Evolutionary conservation across 2,329 filamentous ascomycete species (phyloP), one percentile per base, ranked within the genome.

Genomic region (Colletotrichum lupini): DNA sequence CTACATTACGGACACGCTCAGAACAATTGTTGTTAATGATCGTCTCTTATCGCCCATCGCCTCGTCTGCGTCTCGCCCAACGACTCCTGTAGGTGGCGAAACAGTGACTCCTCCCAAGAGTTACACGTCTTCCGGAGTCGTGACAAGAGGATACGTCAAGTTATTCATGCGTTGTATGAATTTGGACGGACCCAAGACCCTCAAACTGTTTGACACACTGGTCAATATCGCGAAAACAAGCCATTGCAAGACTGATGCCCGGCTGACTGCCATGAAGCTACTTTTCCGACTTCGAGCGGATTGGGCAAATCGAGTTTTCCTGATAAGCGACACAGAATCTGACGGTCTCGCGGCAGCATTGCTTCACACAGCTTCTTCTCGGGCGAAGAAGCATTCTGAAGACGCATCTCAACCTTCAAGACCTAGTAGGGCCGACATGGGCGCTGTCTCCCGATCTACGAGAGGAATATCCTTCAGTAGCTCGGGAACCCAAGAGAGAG

Each of bases 221-320:
- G 83, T 95, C 55, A 86, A 87, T 65, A 91, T 95, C 76, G 91
- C 89, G 6, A 88, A 87, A 75, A 88, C 88, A 19, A 86, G 85
- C 32, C 84, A 87, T 37, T 90, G 89, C 74, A 92, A 93, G 72
- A 85, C 88, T 7, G 92, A 94, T 81, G 92, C 93, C 64, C 92
- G 94, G 7, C 84, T 97, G 30, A 92, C 91, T 14, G 92, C 92
- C 2, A 90, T 95, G 86, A 95, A 94, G 78, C 83, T 96, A 56
- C 85, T 98, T 2, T 96, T 97, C 80, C 91, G 95, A 56, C 85
- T 98, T 35, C 90, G 95, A 72, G 94, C 95, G 26, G 95, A 98
- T 81, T 94, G 93, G 80, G 91, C 93, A 11, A 91, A 95, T 76
- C 89, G 92, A 57, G 88, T 98, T 4, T 94, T 93, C 71, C 85